Base-by-base conservation (phyloP, 1,139 yeast species). In the Spencermartinsiella ligniputridi region DNA sequence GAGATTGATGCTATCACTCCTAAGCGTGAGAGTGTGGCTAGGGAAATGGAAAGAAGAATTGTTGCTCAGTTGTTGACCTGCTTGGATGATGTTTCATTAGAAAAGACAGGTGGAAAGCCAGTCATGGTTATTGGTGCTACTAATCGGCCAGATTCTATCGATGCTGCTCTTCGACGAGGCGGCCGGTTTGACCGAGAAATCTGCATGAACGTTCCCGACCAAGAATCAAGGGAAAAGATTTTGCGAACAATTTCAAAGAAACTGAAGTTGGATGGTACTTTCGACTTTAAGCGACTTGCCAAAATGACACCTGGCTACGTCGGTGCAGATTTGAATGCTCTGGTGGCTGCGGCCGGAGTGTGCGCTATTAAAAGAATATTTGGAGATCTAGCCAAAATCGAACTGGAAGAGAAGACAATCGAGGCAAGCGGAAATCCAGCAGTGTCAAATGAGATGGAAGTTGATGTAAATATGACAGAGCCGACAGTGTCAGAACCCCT, bases 1-100 rank as follows among this genome's bases (percentile, higher is more conserved):
- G 97, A 90, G 64, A 90, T 92, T 52, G 99, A 92, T 67, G 97
- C 98, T 5, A 90, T 92, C 42, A 94, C 99, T 0, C 99, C 99
- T 0, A 92, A 92, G 61, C 78, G 99, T 67, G 99, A 92, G 63
- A 96, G 96, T 37, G 98, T 96, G 2, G 97, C 90, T 63, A 74
- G 98, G 53, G 98, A 94, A 68, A 92, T 92, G 98, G 99, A 94
- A 63, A 78, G 95, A 56, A 75, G 99, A 64, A 92, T 92, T 30
- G 98, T 92, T 2, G 97, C 98, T 0, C 98, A 92, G 63, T 70
- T 92, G 47, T 71, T 92, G 40, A 92, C 98, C 0, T 83, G 95
- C 32, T 90, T 92, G 88, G 97, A 90, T 64, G 97, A 89, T 57
- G 68, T 92, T 32, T 76, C 95, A 0, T 68, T 92, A 50, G 95